Base-by-base conservation (phyloP, 257 asterid species). In the Scutellaria minor region DNA sequence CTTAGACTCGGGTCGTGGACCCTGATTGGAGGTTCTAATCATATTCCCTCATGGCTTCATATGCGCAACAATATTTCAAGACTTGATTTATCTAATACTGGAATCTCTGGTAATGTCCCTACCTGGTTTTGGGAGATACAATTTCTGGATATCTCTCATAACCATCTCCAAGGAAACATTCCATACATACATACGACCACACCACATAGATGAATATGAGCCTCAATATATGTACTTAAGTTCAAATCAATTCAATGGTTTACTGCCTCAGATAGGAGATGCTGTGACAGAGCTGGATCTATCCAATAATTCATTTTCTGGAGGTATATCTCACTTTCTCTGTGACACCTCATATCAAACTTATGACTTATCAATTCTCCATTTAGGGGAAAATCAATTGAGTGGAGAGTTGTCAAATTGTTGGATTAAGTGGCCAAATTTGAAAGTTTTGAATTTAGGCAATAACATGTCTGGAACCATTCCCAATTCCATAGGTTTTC, bases 361-460 rank as follows among this genome's bases (percentile, higher is more conserved):
- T 18, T 35, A 61, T 11, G 2, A 1, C 5, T 14, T 77, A 4
- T 3, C 22, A 45, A 39, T 73, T 44, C 85, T 85, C 10, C 59
- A 68, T 66, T 72, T 85, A 0, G 81, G 66, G 10, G 54, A 71
- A 64, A 85, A 85, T 66, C 61, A 0, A 5, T 61, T 82, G 20
- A 69, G 65, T 1, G 76, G 81, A 48, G 72, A 78, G 70, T 50
- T 80, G 14, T 82, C 85, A 1, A 75, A 78, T 40, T 80, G 85
- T 54, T 80, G 72, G 77, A 75, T 68, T 77, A 80, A 45, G 6
- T 78, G 78, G 83, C 45, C 73, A 1, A 2, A 10, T 0, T 24
- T 80, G 14, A 3, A 0, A 6, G 56, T 18, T 24, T 51, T 85
- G 48, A 76, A 78, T 66, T 4, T 85, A 31, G 77, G 74, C 20